Base-by-base conservation (phyloP, 2,329 filamentous ascomycete species). In the Ophiocordyceps australis region DNA sequence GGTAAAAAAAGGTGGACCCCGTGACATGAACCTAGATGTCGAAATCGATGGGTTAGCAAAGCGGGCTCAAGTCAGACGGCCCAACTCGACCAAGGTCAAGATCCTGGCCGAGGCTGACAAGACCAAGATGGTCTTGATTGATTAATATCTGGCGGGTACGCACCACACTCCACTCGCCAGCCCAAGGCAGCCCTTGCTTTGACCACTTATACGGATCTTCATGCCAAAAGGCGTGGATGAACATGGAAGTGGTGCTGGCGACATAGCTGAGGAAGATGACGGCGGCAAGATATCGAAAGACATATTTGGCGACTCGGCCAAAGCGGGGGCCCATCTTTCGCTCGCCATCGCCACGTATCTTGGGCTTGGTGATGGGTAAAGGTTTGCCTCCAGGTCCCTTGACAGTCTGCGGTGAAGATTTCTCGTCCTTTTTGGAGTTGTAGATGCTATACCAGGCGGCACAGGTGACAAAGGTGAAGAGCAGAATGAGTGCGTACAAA, bases 381-480 rank as follows among this genome's bases (percentile, higher is more conserved):
- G 82, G 82, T 47, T 91, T 85, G 37, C 85, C 86, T 29, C 81
- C 85, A 2, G 85, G 83, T n/a, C 85, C 85, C 27, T 63, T 72
- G 35, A 66, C 50, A 17, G 49, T 57, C 14, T 59, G 63, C 27
- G 49, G 46, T 14, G 56, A 43, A 19, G 55, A 41, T 33, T 59
- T 52, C 20, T 63, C 60, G 30, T 58, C 54, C 27, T 54, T 60
- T 35, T 55, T 57, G 17, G 61, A 55, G 29, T 54, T 58, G 41
- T 59, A 47, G 22, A 69, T 53, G 40, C 62, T 66, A 43, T 67
- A 59, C 32, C 58, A 52, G 18, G 57, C 59, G 23, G 62, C 58
- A 28, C 59, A 47, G 20, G 54, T 34, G 32, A 69, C 49, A 38
- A 71, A 66, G 13, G 58, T 47, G 19, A 59, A 26, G 10, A 70